Evolutionary conservation across 2,329 filamentous ascomycete genomes (phyloP).

Genomic region (Cadophora malorum): DNA sequence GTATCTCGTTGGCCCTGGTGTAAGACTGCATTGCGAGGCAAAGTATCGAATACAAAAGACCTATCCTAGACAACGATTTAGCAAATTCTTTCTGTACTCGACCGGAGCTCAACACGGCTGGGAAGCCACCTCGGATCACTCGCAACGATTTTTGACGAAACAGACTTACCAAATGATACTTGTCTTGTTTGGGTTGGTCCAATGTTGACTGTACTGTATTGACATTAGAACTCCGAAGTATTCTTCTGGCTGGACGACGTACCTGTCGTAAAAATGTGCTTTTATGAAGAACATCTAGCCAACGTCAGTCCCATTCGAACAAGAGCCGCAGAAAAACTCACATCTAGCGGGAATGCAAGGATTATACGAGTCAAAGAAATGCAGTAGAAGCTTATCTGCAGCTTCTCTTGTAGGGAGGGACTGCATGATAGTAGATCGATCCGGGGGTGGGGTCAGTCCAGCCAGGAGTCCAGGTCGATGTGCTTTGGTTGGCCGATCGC

Average conservation of each 20-base stretch:
- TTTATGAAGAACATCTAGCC: slow-evolving; percentile 58
- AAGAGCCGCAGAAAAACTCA: slow-evolving; percentile 11
- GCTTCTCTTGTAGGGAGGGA: slow-evolving; percentile 54
- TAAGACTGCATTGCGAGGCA: slow-evolving; percentile 48
- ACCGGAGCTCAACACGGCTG: neutral
- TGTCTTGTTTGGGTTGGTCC: slow-evolving; percentile 49
- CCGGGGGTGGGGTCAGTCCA: slow-evolving; percentile 48
- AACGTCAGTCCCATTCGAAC: slow-evolving; percentile 19
- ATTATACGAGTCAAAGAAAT: slow-evolving; percentile 59
- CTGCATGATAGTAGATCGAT: slow-evolving; percentile 52
- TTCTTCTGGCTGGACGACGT: slow-evolving; percentile 23
- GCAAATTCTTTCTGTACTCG: neutral
- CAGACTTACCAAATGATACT: slow-evolving; percentile 49
- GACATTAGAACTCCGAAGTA: neutral
- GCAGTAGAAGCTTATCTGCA: slow-evolving; percentile 56
- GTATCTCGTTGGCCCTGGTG: slow-evolving; percentile 52
- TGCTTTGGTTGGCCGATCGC: slow-evolving; percentile 11
- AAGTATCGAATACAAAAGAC: slow-evolving; percentile 50
- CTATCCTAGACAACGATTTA: slow-evolving; percentile 47
- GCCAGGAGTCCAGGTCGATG: slow-evolving; percentile 40
- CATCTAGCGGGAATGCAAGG: slow-evolving; percentile 55
- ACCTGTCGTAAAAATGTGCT: slow-evolving; percentile 55
- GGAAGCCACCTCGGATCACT: neutral
- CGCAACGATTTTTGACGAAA: neutral
- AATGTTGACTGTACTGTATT: slow-evolving; percentile 53